phyloP scores from a whole-genome alignment of 1,284 basidiomycete species.

The Leucoagaricus sp. region DNA sequence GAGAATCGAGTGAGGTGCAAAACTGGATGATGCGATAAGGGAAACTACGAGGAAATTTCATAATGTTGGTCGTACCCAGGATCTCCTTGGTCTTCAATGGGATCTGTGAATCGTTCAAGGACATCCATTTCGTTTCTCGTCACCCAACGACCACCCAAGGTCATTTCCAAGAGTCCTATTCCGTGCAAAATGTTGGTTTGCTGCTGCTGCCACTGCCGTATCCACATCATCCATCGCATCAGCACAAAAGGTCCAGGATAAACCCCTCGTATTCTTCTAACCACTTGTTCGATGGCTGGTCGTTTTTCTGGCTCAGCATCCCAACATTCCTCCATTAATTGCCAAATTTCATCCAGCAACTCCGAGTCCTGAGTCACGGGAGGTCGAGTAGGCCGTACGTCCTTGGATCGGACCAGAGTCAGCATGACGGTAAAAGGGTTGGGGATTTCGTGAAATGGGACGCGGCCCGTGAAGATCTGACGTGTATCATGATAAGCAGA shows the following conservation, averaged over 20 bases:
- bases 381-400: not conserved
- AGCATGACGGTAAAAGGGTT: conserved; percentile 15
- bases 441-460: conserved; percentile 23
- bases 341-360: not conserved
- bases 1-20: no score
- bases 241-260: not conserved
- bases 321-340: conserved; percentile 5
- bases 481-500: not conserved
- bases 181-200: not conserved
- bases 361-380: not conserved
- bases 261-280: not conserved
- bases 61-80: no score
- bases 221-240: not conserved
- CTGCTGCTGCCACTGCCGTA: not conserved
- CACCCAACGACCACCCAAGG: not conserved
- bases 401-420: not conserved
- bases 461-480: conserved; percentile 21
- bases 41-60: no score
- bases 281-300: not conserved
- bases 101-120: not conserved
- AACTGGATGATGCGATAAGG: no score
- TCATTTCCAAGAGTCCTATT: not conserved
- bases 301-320: not conserved
- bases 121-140: not conserved
- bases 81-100: no score